Percentiles rank a stretch among this genome's conserved stretches.
Evolutionary conservation across 768 basidiomycete species (phyloP).

Genomic region (Pleurotus eryngii): DNA sequence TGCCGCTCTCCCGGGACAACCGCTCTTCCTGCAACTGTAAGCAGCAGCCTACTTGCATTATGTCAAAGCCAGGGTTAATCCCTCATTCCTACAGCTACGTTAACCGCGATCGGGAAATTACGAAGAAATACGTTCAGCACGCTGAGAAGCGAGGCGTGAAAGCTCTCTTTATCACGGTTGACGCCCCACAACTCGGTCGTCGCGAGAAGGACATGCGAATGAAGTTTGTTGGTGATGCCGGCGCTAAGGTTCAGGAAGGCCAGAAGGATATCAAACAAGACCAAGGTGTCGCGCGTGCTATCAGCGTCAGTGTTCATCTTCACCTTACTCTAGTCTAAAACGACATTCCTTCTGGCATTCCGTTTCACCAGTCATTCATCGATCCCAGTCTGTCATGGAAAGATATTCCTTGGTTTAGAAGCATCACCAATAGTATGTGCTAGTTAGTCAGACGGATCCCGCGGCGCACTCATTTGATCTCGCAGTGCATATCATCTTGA

Average conservation of each 20-base stretch:
- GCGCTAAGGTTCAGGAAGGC: conserved; percentile 47
- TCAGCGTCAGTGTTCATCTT: conserved; percentile 55
- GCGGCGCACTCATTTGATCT: neutral
- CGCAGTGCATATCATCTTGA: conserved; percentile 84
- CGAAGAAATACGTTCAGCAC: conserved; percentile 83
- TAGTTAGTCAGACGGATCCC: conserved; percentile 5
- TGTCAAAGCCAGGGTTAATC: neutral
- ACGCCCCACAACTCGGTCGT: conserved; percentile 93
- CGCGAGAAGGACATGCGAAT: conserved; percentile 98
- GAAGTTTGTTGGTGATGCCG: conserved; percentile 85
- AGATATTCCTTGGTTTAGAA: conserved; percentile 80
- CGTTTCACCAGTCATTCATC: conserved; percentile 74
- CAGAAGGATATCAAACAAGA: conserved; percentile 66
- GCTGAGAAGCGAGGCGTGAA: conserved; percentile 90
- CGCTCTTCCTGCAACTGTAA: conserved; percentile 83
- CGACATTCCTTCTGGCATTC: neutral
- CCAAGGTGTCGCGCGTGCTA: conserved; percentile 92
- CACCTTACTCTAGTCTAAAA: neutral
- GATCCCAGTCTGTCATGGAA: conserved; percentile 88
- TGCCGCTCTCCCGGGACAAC: conserved; percentile 73
- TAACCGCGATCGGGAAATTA: conserved; percentile 84
- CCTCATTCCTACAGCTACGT: conserved; percentile 58
- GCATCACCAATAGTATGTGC: conserved; percentile 61
- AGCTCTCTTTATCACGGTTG: conserved; percentile 94
- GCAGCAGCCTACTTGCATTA: conserved; percentile 12